phyloP scores from a whole-genome alignment of 2,329 filamentous ascomycete species.

The Trichophyton schoenleinii region DNA sequence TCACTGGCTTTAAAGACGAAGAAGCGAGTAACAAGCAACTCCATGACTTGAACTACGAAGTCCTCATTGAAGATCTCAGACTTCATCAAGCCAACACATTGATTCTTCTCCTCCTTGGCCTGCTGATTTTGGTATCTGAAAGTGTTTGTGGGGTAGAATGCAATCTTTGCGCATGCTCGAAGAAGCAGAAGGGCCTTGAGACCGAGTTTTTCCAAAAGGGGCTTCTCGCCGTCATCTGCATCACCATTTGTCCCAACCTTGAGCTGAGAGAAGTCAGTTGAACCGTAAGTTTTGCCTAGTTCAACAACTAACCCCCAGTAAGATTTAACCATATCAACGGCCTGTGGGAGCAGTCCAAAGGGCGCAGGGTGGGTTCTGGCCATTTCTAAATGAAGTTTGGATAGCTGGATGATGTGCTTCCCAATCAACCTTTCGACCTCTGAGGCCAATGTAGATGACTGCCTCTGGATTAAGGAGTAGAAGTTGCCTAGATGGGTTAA shows the following conservation, averaged over 20 bases:
- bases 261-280: conserved; percentile 21
- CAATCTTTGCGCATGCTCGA: conserved; percentile 71
- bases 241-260: conserved; percentile 33
- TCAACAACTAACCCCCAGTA: conserved; percentile 76
- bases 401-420: conserved; percentile 78
- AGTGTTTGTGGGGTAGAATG: conserved; percentile 64
- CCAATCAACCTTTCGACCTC: conserved; percentile 53
- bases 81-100: conserved; percentile 58
- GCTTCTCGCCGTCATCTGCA: conserved; percentile 35
- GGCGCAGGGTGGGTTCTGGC: conserved; percentile 64
- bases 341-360: conserved; percentile 70
- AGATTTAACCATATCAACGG: conserved; percentile 59
- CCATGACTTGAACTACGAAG: conserved; percentile 69
- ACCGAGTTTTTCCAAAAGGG: conserved; percentile 64
- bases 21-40: conserved; percentile 71
- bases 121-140: conserved; percentile 71
- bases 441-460: conserved; percentile 41
- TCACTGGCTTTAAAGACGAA: conserved; percentile 79
- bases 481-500: conserved; percentile 68
- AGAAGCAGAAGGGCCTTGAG: conserved; percentile 74
- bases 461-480: conserved; percentile 48
- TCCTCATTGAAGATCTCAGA: conserved; percentile 60
- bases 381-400: conserved; percentile 86
- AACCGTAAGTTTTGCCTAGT: conserved; percentile 56
- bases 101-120: conserved; percentile 61